Conservation (phyloP, 2,329 filamentous ascomycete genomes). For the Penicillium nordicum region DNA sequence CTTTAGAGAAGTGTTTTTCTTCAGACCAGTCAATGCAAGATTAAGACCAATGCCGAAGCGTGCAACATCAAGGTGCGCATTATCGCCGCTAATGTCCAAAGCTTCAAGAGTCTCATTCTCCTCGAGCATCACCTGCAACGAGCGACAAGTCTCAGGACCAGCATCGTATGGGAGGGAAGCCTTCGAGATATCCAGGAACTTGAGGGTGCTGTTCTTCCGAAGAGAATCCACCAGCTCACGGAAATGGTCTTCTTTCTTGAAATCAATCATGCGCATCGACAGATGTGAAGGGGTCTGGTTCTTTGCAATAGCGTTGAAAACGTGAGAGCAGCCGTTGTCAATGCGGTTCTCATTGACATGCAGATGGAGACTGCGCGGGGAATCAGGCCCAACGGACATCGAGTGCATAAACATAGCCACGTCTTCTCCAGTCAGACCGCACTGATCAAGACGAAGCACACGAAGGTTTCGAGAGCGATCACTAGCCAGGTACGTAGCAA, state of each 20-base stretch:
- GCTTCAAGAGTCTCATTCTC: conserved; percentile 65
- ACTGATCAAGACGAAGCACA: conserved; percentile 63
- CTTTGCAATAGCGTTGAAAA: conserved; percentile 46
- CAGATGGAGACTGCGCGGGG: conserved; percentile 59
- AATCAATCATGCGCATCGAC: conserved; percentile 67
- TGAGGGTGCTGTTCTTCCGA: conserved; percentile 60
- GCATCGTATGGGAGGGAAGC: conserved; percentile 68
- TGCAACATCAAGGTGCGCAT: conserved; percentile 67
- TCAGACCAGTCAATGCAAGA: conserved; percentile 61
- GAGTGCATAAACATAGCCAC: conserved; percentile 63
- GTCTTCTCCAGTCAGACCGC: conserved; percentile 62
- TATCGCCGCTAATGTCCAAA: conserved; percentile 68
- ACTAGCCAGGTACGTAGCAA: conserved; percentile 62
- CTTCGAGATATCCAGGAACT: conserved; percentile 66
- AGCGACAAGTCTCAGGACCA: conserved; percentile 62
- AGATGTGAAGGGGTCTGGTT: conserved; percentile 60
- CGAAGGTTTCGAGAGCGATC: conserved; percentile 59
- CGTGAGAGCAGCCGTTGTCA: conserved; percentile 41
- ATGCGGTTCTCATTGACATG: conserved; percentile 62
- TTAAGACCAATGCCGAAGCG: conserved; percentile 67
- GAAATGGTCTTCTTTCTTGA: conserved; percentile 63
- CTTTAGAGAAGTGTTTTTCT: conserved; percentile 60
- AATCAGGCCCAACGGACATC: conserved; percentile 52
- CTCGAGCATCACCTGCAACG: conserved; percentile 62
- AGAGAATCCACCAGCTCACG: conserved; percentile 61